Evolutionary conservation across 163 green algal genomes (phyloP).

Genomic region (Scenedesmus sp.): DNA sequence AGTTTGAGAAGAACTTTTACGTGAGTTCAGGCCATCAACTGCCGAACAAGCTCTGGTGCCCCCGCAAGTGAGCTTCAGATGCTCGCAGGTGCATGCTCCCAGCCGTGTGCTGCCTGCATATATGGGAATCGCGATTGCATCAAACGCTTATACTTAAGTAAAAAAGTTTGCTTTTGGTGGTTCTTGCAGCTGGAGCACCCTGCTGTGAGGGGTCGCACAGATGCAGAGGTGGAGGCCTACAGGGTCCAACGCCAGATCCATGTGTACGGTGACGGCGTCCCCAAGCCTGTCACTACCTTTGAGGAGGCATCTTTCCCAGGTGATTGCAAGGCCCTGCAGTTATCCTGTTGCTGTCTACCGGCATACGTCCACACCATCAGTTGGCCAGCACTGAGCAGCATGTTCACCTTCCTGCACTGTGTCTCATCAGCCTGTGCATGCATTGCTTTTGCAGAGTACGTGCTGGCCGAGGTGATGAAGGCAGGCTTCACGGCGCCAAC

Average conservation of each 20-base stretch:
- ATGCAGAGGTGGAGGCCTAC: slow-evolving; percentile 67
- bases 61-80: background rate
- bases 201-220: slow-evolving; percentile 37
- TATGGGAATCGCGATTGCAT: background rate
- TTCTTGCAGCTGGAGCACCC: slow-evolving; percentile 35
- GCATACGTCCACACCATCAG: background rate
- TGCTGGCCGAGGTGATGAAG: slow-evolving; percentile 72
- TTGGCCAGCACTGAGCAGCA: background rate
- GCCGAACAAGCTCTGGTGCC: background rate
- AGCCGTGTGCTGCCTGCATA: background rate
- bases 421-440: background rate
- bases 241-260: slow-evolving; percentile 70
- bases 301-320: slow-evolving; percentile 85
- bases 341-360: background rate
- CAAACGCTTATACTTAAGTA: background rate
- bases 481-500: slow-evolving; percentile 91
- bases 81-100: background rate
- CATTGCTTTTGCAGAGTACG: slow-evolving; percentile 58
- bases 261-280: slow-evolving; percentile 82
- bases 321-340: background rate
- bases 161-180: background rate
- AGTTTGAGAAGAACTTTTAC: slow-evolving; percentile 79
- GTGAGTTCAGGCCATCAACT: background rate
- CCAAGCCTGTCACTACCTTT: slow-evolving; percentile 85
- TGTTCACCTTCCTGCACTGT: no score